Evolutionary conservation across 805 yeast genomes (phyloP).

Genomic region (Pichia occidentalis): DNA sequence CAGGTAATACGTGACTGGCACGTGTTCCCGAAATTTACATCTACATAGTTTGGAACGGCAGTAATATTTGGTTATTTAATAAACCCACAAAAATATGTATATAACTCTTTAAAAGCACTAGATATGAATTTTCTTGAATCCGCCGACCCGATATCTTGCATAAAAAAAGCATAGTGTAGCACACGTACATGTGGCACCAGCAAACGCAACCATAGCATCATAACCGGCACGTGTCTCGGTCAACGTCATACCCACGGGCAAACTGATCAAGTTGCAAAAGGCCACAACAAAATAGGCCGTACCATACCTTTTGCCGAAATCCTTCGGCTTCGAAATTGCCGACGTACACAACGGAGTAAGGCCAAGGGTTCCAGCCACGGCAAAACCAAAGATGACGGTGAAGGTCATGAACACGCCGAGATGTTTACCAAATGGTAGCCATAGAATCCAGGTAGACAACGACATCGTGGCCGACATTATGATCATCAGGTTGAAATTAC

Average conservation of each 20-base stretch:
- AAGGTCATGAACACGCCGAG: constrained; percentile 43
- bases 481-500: constrained; percentile 38
- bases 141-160: constrained; percentile 23
- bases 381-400: constrained; percentile 50
- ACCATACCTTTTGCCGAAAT: constrained; percentile 68
- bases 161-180: constrained; percentile 19
- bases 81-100: too few species aligned
- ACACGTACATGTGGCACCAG: constrained; percentile 26
- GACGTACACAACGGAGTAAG: constrained; percentile 67
- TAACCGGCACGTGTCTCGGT: constrained; percentile 28
- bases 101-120: neutral
- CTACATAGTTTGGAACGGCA: too few species aligned
- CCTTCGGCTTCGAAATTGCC: constrained; percentile 52
- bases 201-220: constrained; percentile 28
- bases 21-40: too few species aligned
- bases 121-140: constrained; percentile 11
- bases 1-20: too few species aligned
- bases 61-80: too few species aligned
- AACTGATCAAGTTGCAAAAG: constrained; percentile 39
- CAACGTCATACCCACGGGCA: constrained; percentile 38
- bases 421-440: constrained; percentile 58
- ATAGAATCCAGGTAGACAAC: constrained; percentile 40
- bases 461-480: constrained; percentile 34
- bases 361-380: constrained; percentile 55
- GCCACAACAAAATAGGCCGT: constrained; percentile 49